Conservation (phyloP, 2,329 filamentous ascomycete species). For the Hortaea sp. region DNA sequence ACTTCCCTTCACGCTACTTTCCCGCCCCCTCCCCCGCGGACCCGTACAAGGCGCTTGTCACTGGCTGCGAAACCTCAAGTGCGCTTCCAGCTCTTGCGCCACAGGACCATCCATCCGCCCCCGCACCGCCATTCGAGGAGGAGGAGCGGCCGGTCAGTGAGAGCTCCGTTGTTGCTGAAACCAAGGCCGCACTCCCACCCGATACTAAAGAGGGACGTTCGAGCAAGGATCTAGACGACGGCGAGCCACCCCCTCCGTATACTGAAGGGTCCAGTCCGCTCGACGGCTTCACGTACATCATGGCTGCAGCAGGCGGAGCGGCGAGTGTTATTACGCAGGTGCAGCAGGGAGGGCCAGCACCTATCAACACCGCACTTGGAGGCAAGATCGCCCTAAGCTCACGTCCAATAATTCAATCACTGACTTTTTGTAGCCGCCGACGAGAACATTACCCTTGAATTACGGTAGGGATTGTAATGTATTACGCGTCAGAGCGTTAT, state of each 20-base stretch:
- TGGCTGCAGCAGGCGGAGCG: slow-evolving; percentile 93
- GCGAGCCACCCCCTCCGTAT: slow-evolving; percentile 91
- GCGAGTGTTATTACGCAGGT: slow-evolving; percentile 99
- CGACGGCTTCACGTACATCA: slow-evolving; percentile 86
- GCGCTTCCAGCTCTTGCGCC: slow-evolving; percentile 40
- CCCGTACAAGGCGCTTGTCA: slow-evolving; percentile 33
- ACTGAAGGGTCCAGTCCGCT: slow-evolving; percentile 90
- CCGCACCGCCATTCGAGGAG: slow-evolving; percentile 40
- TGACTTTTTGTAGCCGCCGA: slow-evolving; percentile 66
- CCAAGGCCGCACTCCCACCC: slow-evolving; percentile 71
- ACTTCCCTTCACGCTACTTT: slow-evolving; percentile 52
- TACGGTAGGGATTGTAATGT: slow-evolving; percentile 50
- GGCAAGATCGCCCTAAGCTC: slow-evolving; percentile 31
- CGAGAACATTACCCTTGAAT: slow-evolving; percentile 89
- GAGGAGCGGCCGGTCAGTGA: slow-evolving; percentile 35
- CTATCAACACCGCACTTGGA: slow-evolving; percentile 72
- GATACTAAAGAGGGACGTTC: slow-evolving; percentile 70
- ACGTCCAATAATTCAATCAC: neutral
- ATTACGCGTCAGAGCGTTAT: too few relatives aligned
- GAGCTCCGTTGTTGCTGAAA: slow-evolving; percentile 54
- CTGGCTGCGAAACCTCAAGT: slow-evolving; percentile 21
- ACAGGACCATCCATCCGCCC: slow-evolving; percentile 13
- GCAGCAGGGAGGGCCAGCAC: slow-evolving; percentile 76
- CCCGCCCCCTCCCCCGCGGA: slow-evolving; percentile 39
- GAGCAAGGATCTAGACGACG: slow-evolving; percentile 64